These are phyloP conservation scores for Chaetoceros tenuissimus DNA, from an alignment of 108 stramenopile species.

Conservation along the genomic window DNA sequence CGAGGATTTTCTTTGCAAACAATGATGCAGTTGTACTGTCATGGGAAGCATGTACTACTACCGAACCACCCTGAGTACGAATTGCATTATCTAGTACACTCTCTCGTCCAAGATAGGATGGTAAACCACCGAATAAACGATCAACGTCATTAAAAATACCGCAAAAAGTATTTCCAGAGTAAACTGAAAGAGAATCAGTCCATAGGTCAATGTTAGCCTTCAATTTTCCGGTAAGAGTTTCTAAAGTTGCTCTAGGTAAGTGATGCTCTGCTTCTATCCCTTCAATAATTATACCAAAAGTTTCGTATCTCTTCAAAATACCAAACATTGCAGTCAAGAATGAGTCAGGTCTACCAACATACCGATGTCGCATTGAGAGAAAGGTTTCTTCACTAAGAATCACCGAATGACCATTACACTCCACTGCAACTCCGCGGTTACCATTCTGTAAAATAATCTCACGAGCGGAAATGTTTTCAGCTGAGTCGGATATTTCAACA, in stretches of 20 bases:
- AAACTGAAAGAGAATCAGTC: constrained; percentile 53
- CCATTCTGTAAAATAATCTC: constrained; percentile 25
- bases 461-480: constrained; percentile 38
- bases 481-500: constrained; percentile 51
- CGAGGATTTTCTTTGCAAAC: constrained; percentile 52
- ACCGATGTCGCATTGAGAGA: constrained; percentile 42
- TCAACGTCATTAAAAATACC: constrained; percentile 72
- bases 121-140: constrained; percentile 51
- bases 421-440: constrained; percentile 32
- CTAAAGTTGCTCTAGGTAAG: constrained; percentile 36
- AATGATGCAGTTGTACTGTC: constrained; percentile 66
- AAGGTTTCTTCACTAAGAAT: constrained; percentile 35
- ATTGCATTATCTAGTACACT: constrained; percentile 33
- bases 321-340: constrained; percentile 59
- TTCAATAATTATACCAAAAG: constrained; percentile 41
- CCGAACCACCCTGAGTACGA: constrained; percentile 36
- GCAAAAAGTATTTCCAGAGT: constrained; percentile 50
- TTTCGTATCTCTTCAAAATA: constrained; percentile 62
- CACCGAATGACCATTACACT: constrained; percentile 56
- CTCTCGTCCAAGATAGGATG: constrained; percentile 53
- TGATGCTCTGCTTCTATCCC: constrained; percentile 55
- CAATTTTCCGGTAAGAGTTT: constrained; percentile 24
- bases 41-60: constrained; percentile 45
- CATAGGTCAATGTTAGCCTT: constrained; percentile 48
- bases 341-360: constrained; percentile 39